A percentile compares a stretch with the other conserved stretches of the same genome.
These are phyloP conservation scores for Xylaria sp. DNA, from an alignment of 2,329 filamentous ascomycete genomes.

Conservation along the genomic window DNA sequence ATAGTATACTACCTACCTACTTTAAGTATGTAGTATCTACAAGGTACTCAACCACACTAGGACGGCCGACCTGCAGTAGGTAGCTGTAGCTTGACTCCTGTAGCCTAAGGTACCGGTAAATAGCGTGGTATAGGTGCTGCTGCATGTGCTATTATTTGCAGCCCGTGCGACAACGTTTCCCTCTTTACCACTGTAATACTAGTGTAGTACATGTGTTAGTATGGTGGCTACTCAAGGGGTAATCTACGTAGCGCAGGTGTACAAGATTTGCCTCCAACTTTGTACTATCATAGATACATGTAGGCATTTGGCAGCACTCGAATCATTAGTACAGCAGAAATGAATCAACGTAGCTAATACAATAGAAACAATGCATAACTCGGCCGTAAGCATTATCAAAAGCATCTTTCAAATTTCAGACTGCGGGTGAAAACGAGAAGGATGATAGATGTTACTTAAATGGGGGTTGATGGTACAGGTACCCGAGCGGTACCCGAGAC, in stretches of 20 bases:
- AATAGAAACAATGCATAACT: conserved; percentile 5
- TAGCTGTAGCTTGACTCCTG: background rate
- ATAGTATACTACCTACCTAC: background rate
- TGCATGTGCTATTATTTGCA: background rate
- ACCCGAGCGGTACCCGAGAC: conserved; percentile 10
- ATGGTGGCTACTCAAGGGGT: no score
- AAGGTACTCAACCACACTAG: no score
- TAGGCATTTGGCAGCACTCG: no score
- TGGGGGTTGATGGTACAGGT: background rate
- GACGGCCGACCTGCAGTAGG: background rate
- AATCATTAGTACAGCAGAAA: background rate
- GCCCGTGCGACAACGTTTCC: background rate
- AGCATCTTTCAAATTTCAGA: background rate
- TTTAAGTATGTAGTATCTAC: no score
- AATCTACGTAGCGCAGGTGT: background rate
- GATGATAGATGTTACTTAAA: background rate
- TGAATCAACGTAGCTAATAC: background rate
- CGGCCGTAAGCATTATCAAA: conserved; percentile 8
- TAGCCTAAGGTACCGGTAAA: background rate
- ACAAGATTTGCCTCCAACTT: no score
- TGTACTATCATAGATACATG: no score
- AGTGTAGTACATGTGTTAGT: no score
- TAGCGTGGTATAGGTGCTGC: background rate
- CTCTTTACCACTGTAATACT: no score
- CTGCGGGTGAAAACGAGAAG: background rate